A percentile compares a stretch with the other conserved stretches of the same genome.
phyloP scores from a whole-genome alignment of 495 filamentous ascomycete species.

The Tuber magnatum region DNA sequence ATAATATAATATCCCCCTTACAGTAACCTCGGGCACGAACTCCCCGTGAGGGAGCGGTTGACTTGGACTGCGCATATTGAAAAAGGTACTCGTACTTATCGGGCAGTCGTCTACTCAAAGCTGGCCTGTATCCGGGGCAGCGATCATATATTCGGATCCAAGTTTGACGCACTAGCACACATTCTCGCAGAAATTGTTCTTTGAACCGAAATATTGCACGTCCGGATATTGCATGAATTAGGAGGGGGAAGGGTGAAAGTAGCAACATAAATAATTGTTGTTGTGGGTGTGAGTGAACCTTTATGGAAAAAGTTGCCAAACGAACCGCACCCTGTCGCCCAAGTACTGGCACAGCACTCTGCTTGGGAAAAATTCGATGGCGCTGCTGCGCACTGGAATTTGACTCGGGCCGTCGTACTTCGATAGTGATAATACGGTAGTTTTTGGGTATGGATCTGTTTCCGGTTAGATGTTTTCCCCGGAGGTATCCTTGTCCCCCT shows the following conservation, averaged over 20 bases:
- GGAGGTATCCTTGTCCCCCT: background rate
- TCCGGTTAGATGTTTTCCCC: background rate
- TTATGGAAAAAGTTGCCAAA: background rate
- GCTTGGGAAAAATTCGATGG: background rate
- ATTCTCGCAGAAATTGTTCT: background rate
- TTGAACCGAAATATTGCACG: background rate
- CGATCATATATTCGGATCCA: background rate
- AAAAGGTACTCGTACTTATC: background rate
- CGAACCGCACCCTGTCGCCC: background rate
- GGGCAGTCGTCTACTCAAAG: background rate
- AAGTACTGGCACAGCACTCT: background rate
- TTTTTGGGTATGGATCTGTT: background rate
- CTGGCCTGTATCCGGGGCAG: background rate
- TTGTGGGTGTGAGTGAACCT: background rate
- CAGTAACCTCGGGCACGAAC: background rate
- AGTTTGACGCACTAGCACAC: background rate
- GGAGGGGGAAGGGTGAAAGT: background rate
- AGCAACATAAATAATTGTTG: background rate
- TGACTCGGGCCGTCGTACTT: background rate
- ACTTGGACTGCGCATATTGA: background rate
- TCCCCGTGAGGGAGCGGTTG: background rate
- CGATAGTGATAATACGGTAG: background rate
- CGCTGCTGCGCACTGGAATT: background rate
- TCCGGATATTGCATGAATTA: background rate
- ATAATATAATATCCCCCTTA: background rate